Evolutionary conservation across 805 yeast species (phyloP).

Genomic region (Danielia reshetovae): DNA sequence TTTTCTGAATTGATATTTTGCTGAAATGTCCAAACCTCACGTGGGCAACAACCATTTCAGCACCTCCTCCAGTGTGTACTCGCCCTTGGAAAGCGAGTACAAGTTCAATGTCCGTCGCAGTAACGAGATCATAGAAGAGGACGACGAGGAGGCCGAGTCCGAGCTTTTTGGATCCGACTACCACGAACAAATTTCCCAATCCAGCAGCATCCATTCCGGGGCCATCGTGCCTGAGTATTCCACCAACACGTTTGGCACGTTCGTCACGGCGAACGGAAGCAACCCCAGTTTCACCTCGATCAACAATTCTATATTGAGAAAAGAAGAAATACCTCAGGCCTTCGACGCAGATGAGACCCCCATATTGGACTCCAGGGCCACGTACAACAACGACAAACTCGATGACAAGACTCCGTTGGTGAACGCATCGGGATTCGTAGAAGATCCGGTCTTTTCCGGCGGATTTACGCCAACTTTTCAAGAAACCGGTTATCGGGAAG

Average conservation of each 20-base stretch:
- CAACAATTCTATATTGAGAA: slow-evolving; percentile 27
- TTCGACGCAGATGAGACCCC: slow-evolving; percentile 33
- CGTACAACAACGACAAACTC: slow-evolving; percentile 16
- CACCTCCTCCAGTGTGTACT: slow-evolving; percentile 35
- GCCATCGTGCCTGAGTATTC: slow-evolving; percentile 11
- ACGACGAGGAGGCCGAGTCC: slow-evolving; percentile 14
- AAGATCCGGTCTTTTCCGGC: slow-evolving; percentile 5
- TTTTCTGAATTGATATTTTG: no score
- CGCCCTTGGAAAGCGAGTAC: slow-evolving; percentile 22
- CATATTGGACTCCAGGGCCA: slow-evolving; percentile 14
- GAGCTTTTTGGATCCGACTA: slow-evolving; percentile 9
- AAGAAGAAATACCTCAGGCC: background rate
- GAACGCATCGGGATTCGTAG: background rate
- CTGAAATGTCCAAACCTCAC: no score
- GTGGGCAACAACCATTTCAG: slow-evolving; percentile 26
- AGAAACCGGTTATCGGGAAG: slow-evolving; percentile 7
- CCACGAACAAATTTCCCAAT: slow-evolving; percentile 2
- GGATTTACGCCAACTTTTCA: background rate
- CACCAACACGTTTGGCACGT: slow-evolving; percentile 24
- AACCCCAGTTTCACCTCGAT: slow-evolving; percentile 32
- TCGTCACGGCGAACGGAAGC: slow-evolving; percentile 23
- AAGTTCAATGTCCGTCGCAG: slow-evolving; percentile 8
- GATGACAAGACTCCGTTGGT: slow-evolving; percentile 28
- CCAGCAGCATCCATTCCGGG: background rate
- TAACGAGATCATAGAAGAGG: slow-evolving; percentile 14